These are phyloP conservation scores for Geranium rotundifolium DNA, from an alignment of 345 rosid genomes.

Conservation along the genomic window DNA sequence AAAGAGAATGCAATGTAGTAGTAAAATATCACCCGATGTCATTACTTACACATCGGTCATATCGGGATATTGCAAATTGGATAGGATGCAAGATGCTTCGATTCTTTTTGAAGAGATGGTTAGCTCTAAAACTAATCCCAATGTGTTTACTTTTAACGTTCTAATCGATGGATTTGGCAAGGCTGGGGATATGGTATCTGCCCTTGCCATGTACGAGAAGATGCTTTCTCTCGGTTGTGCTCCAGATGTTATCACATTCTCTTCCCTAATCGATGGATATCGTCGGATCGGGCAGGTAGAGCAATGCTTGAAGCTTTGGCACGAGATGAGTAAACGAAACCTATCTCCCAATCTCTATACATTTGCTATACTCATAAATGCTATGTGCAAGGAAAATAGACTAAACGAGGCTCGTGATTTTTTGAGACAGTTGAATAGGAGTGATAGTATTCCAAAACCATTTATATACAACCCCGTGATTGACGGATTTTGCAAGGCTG, in stretches of 20 bases:
- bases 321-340: conserved; percentile 42
- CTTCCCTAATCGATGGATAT: conserved; percentile 76
- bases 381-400: conserved; percentile 69
- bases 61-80: conserved; percentile 61
- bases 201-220: conserved; percentile 32
- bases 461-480: conserved; percentile 86
- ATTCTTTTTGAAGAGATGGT: conserved; percentile 51
- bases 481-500: conserved; percentile 88
- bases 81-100: conserved; percentile 55
- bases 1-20: conserved; percentile 26
- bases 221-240: conserved; percentile 42
- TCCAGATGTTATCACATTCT: conserved; percentile 68
- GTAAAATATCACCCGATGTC: conserved; percentile 35
- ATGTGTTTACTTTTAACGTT: conserved; percentile 57
- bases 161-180: conserved; percentile 76
- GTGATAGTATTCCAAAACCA: conserved; percentile 37
- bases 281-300: conserved; percentile 64
- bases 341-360: conserved; percentile 60
- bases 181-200: conserved; percentile 44
- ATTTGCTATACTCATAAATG: conserved; percentile 50
- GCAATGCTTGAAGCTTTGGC: conserved; percentile 55
- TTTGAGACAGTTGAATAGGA: conserved; percentile 43
- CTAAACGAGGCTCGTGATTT: conserved; percentile 61
- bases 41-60: conserved; percentile 68
- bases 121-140: conserved; percentile 36